Base-by-base conservation (phyloP, 192 early-diverging fungal genomes). In the Tieghemiomyces parasiticus region DNA sequence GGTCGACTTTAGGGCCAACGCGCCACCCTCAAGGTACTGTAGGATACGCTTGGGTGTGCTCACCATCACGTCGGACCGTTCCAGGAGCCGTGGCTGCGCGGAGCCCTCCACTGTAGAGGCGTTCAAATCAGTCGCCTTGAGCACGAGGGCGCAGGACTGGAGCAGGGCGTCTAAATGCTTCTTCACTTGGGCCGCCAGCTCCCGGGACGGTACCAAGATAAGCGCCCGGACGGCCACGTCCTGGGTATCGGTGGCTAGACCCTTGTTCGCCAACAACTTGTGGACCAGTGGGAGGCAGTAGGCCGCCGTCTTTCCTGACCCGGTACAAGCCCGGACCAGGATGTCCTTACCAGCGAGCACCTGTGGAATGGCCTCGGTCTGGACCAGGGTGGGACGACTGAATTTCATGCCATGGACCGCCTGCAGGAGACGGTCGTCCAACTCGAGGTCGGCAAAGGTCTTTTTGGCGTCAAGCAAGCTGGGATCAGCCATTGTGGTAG, bases 251-350 rank as follows among this genome's bases (percentile, higher is more conserved):
- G 67, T 58, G 28, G 65, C 59, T 63, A 76, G 77, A 56, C 82
- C 81, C 63, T 92, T 92, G 33, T 69, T 65, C 8, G 69, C 56
- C 35, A 98, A 71, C 24, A 98, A 90, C 68, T 92, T 92, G 75
- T 96, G 92, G 28, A 96, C 67, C 20, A 96, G 70, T 0, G 95
- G 93, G 26, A 96, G 65, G 53, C 84, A 81, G 71, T 93, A 99
- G 3, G 95, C 95, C 20, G 92, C 89, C 6, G 95, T 97, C 72
- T 99, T 99, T 62, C 95, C 95, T 28, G 86, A 90, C 30, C 95
- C 95, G 0, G 93, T 99, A 48, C 89, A 78, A 25, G 95, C 93
- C 45, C 84, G 74, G 13, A 92, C 95, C 46, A 96, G 73, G 52
- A 99, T 85, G 64, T 99, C 93, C 63, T 91, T 94, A 45, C 95